A percentile compares a stretch with the other conserved stretches of the same genome.
phyloP scores from a whole-genome alignment of 805 yeast species.

The Scheffersomyces lignosus region DNA sequence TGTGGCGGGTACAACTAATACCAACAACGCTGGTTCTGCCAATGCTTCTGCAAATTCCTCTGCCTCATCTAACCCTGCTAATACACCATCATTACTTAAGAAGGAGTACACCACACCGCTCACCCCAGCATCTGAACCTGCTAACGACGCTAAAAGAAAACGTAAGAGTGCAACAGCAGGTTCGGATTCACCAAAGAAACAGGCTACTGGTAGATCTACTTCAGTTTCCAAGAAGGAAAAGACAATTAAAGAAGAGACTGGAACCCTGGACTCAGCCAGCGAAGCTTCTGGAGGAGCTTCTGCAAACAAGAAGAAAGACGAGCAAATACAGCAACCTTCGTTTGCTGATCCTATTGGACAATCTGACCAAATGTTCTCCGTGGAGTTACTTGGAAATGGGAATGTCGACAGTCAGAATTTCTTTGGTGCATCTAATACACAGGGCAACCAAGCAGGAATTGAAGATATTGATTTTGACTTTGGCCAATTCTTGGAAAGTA shows the following conservation, averaged over 20 bases:
- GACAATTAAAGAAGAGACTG: constrained; percentile 29
- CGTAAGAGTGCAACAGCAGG: constrained; percentile 21
- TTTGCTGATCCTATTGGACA: constrained; percentile 19
- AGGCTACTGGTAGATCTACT: constrained; percentile 11
- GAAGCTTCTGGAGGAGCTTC: constrained; percentile 5
- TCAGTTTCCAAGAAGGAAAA: constrained; percentile 20
- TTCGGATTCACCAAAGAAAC: constrained; percentile 38
- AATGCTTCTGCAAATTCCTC: constrained; percentile 10
- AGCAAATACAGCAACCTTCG: constrained; percentile 22
- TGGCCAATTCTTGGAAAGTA: constrained; percentile 40
- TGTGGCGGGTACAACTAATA: constrained; percentile 14
- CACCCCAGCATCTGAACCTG: constrained; percentile 42
- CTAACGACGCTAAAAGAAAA: constrained; percentile 26
- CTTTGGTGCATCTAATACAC: constrained; percentile 17
- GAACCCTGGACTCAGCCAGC: too few relatives aligned
- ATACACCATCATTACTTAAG: constrained; percentile 24
- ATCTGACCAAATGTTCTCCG: constrained; percentile 33
- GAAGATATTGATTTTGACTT: constrained; percentile 48
- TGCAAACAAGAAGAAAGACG: constrained; percentile 19
- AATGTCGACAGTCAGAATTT: constrained; percentile 18
- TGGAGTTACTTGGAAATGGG: constrained; percentile 30
- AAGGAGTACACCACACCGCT: constrained; percentile 40
- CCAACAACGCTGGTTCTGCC: constrained; percentile 9
- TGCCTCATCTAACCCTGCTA: constrained; percentile 9
- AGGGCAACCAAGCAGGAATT: constrained; percentile 23